A percentile compares a stretch with the other conserved stretches of the same genome.
Evolutionary conservation across 768 basidiomycete genomes (phyloP).

Genomic region (Infundibulicybe gibba): DNA sequence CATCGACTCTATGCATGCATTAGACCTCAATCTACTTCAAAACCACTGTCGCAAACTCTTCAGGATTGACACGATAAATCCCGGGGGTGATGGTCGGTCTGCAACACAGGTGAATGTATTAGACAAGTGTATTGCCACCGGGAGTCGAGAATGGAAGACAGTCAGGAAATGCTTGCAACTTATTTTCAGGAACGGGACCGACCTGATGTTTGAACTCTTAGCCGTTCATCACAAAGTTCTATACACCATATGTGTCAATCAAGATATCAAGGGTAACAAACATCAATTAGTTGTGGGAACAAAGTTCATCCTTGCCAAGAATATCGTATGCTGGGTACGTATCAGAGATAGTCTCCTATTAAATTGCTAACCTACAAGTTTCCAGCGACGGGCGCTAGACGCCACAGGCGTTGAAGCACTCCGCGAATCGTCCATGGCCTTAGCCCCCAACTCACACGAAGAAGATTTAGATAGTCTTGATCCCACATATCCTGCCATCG

Average conservation of each 20-base stretch:
- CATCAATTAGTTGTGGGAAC: too few species aligned
- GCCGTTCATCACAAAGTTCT: constrained; percentile 11
- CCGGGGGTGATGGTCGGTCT: not conserved
- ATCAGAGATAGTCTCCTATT: constrained; percentile 13
- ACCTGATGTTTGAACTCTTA: constrained; percentile 9
- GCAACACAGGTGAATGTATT: not conserved
- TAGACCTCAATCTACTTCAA: too few species aligned
- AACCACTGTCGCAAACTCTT: constrained; percentile 25
- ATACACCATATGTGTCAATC: constrained; percentile 16
- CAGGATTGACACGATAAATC: constrained; percentile 12
- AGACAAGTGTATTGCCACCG: not conserved
- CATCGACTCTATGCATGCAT: too few species aligned
- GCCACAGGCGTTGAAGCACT: not conserved
- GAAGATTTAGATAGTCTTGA: not conserved
- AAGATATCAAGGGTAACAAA: constrained; percentile 9
- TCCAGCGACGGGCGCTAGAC: not conserved
- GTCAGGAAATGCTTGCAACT: constrained; percentile 6
- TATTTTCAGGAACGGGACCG: not conserved
- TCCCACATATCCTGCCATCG: not conserved
- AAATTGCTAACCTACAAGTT: constrained; percentile 14
- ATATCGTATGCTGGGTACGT: constrained; percentile 19
- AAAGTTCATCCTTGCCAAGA: too few species aligned
- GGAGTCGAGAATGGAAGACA: not conserved
- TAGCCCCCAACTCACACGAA: not conserved
- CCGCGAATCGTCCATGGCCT: not conserved